Evolutionary conservation across 2,329 filamentous ascomycete species (phyloP).

Genomic region (Paramyrothecium sp.): DNA sequence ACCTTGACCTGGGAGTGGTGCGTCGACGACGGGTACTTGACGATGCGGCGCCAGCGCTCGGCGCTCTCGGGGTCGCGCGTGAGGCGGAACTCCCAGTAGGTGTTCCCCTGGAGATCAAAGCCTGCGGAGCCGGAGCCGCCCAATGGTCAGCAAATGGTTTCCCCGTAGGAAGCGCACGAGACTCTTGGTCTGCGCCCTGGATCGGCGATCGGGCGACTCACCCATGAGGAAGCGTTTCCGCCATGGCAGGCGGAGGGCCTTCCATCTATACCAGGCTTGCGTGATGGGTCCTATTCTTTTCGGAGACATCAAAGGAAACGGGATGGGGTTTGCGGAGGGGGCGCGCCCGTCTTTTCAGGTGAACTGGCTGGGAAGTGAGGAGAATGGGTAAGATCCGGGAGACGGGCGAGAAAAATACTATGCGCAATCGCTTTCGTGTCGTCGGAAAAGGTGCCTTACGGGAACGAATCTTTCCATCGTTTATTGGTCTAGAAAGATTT

Average conservation of each 20-base stretch:
- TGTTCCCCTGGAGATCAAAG: constrained; percentile 64
- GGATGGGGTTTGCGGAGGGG: constrained; percentile 1
- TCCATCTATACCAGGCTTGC: constrained; percentile 60
- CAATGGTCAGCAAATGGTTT: background rate
- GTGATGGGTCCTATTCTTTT: constrained; percentile 33
- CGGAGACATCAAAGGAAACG: constrained; percentile 26
- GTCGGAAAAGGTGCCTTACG: background rate
- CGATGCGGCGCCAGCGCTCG: constrained; percentile 60
- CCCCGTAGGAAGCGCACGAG: too few relatives aligned
- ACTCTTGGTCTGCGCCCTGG: too few relatives aligned
- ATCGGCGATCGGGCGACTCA: too few relatives aligned
- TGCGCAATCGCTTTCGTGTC: background rate
- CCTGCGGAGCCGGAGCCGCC: constrained; percentile 37
- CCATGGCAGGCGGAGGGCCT: constrained; percentile 61
- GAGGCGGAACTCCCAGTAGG: constrained; percentile 67
- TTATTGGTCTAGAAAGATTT: background rate
- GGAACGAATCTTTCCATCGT: background rate
- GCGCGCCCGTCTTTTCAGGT: background rate
- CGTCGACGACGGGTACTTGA: constrained; percentile 53
- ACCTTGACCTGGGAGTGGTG: constrained; percentile 57
- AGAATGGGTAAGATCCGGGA: background rate
- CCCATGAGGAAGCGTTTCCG: constrained; percentile 62
- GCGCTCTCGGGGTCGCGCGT: constrained; percentile 31
- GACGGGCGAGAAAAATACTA: background rate
- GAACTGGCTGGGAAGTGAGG: background rate